Evolutionary conservation across 805 yeast species (phyloP).

Genomic region (Jamesozyma rosinii): DNA sequence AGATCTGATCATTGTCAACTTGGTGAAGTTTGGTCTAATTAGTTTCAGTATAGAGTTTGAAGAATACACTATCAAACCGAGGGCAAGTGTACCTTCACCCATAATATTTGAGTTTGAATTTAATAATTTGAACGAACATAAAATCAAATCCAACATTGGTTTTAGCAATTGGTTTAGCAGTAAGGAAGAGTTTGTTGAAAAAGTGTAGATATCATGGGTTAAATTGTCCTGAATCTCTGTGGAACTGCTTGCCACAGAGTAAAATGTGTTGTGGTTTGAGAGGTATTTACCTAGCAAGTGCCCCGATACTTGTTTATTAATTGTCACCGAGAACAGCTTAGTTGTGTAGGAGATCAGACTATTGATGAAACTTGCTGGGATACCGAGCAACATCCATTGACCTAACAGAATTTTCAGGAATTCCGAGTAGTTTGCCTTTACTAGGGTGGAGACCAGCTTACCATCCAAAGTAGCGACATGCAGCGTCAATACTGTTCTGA

Average conservation of each 20-base stretch:
- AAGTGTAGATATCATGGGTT: slow-evolving; percentile 68
- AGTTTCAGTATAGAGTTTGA: slow-evolving; percentile 66
- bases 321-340: slow-evolving; percentile 44
- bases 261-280: slow-evolving; percentile 39
- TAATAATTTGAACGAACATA: slow-evolving; percentile 72
- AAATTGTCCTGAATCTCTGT: slow-evolving; percentile 31
- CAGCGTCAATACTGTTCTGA: slow-evolving; percentile 65
- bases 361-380: slow-evolving; percentile 78
- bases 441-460: slow-evolving; percentile 67
- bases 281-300: slow-evolving; percentile 61
- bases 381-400: slow-evolving; percentile 75
- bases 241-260: slow-evolving; percentile 17
- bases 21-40: slow-evolving; percentile 86
- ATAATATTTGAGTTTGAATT: slow-evolving; percentile 36
- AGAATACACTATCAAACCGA: slow-evolving; percentile 72
- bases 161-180: slow-evolving; percentile 77
- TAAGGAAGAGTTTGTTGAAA: slow-evolving; percentile 60
- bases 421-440: slow-evolving; percentile 54
- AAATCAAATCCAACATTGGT: slow-evolving; percentile 68
- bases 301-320: slow-evolving; percentile 57
- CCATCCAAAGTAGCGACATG: slow-evolving; percentile 86
- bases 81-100: slow-evolving; percentile 66
- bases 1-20: slow-evolving; percentile 64
- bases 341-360: slow-evolving; percentile 57
- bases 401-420: slow-evolving; percentile 52